Evolutionary conservation across 2,329 filamentous ascomycete species (phyloP).

Genomic region (Colletotrichum sublineola): DNA sequence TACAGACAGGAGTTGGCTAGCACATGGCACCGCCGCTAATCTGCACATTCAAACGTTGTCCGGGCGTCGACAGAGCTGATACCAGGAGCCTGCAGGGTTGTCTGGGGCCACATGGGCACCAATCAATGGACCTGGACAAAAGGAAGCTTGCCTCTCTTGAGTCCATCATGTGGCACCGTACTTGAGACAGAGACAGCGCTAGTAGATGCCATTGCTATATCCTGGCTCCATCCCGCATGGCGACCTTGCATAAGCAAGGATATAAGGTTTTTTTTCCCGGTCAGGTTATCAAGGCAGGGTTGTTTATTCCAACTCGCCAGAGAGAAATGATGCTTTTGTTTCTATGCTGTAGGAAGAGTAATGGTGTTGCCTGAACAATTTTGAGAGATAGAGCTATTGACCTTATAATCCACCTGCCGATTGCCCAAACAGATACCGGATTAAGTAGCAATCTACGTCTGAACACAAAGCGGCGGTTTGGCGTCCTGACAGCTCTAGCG

Average conservation of each 20-base stretch:
- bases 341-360: not conserved
- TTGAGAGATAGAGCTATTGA: too few relatives aligned
- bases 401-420: too few relatives aligned
- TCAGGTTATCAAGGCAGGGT: not conserved
- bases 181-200: conserved; percentile 5
- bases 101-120: not conserved
- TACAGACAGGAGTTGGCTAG: not conserved
- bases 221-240: not conserved
- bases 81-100: not conserved
- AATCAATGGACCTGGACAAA: not conserved
- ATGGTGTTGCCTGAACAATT: too few relatives aligned
- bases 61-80: not conserved
- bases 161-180: not conserved
- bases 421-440: not conserved
- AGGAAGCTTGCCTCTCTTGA: conserved; percentile 4
- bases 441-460: not conserved
- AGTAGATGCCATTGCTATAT: not conserved
- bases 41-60: not conserved
- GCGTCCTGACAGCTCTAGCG: not conserved
- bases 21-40: not conserved
- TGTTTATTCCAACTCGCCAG: too few relatives aligned
- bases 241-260: not conserved
- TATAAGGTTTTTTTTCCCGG: not conserved
- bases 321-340: too few relatives aligned
- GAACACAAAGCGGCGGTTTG: not conserved